A percentile compares a stretch with the other conserved stretches of the same genome.
Conservation (phyloP, 352 stramenopile genomes). For the Globisporangium emineosum region DNA sequence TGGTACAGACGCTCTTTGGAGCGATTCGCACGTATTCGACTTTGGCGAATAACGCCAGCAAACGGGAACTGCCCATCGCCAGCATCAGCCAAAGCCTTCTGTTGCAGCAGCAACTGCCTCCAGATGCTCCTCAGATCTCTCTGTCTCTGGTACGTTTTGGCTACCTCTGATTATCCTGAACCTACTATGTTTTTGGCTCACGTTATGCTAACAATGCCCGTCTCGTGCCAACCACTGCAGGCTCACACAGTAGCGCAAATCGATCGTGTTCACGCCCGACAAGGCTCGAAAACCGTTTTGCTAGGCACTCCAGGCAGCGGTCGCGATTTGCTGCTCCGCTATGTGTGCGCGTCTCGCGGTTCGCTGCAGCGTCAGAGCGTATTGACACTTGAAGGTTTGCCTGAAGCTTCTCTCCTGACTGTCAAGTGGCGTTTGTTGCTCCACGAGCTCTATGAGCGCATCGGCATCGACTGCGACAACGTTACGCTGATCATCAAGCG, state of each 20-base stretch:
- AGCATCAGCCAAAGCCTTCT: background rate
- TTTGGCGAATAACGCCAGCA: background rate
- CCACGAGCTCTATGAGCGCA: constrained; percentile 41
- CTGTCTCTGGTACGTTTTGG: constrained; percentile 29
- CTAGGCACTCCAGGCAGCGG: constrained; percentile 28
- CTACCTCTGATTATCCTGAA: background rate
- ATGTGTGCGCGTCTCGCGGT: constrained; percentile 23
- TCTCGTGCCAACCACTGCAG: constrained; percentile 17
- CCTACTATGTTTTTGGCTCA: background rate
- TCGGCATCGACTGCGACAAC: constrained; percentile 50
- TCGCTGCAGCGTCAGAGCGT: constrained; percentile 21
- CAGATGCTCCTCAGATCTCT: constrained; percentile 20
- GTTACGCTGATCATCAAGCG: constrained; percentile 60
- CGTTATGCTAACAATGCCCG: background rate
- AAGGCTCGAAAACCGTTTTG: constrained; percentile 40
- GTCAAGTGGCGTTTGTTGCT: constrained; percentile 44
- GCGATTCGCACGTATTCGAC: constrained; percentile 21
- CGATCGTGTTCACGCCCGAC: constrained; percentile 36
- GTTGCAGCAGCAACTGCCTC: constrained; percentile 13
- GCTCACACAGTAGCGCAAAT: constrained; percentile 30
- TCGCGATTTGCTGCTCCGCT: constrained; percentile 37
- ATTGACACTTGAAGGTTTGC: constrained; percentile 29
- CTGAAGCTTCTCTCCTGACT: constrained; percentile 14
- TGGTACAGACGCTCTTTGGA: constrained; percentile 33
- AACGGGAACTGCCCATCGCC: background rate